Conservation (phyloP, 2,329 filamentous ascomycete species). For the Diaporthe ampelina region DNA sequence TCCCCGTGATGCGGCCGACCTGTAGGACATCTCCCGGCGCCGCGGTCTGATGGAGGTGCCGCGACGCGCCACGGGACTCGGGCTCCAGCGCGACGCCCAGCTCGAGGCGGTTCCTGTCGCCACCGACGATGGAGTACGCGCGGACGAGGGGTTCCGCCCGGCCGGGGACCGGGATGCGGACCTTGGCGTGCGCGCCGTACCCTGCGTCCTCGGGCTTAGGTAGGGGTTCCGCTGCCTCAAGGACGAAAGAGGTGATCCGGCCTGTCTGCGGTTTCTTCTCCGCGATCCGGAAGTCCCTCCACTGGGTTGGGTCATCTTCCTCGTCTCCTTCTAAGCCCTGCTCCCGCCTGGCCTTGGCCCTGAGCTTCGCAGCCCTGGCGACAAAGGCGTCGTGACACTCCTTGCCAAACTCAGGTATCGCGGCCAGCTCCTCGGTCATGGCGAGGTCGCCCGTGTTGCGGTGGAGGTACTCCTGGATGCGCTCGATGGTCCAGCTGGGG, state of each 20-base stretch:
- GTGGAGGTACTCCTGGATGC: constrained; percentile 74
- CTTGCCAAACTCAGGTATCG: constrained; percentile 63
- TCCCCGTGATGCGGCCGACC: constrained; percentile 65
- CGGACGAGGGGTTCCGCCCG: constrained; percentile 66
- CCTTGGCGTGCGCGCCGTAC: constrained; percentile 67
- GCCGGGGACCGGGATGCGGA: constrained; percentile 58
- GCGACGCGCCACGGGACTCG: constrained; percentile 71
- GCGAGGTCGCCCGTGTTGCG: constrained; percentile 63
- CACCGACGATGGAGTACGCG: constrained; percentile 72
- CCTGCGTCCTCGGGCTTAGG: constrained; percentile 51
- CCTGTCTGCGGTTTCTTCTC: constrained; percentile 66
- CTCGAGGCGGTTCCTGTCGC: constrained; percentile 64
- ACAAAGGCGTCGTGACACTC: constrained; percentile 64
- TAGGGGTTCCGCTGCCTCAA: constrained; percentile 60
- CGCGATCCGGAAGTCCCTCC: constrained; percentile 62
- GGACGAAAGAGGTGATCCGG: constrained; percentile 64
- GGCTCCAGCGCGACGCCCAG: constrained; percentile 71
- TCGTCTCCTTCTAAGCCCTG: constrained; percentile 42
- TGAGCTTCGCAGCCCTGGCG: constrained; percentile 62
- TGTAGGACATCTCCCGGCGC: constrained; percentile 64
- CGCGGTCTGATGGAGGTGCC: constrained; percentile 66
- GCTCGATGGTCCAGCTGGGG: constrained; percentile 74
- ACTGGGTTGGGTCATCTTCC: constrained; percentile 47
- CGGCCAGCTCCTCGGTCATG: constrained; percentile 66
- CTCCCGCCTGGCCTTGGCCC: constrained; percentile 46